Evolutionary conservation across 176 grass and related monocot genomes (phyloP).

Genomic region (Rhynchospora pubera): DNA sequence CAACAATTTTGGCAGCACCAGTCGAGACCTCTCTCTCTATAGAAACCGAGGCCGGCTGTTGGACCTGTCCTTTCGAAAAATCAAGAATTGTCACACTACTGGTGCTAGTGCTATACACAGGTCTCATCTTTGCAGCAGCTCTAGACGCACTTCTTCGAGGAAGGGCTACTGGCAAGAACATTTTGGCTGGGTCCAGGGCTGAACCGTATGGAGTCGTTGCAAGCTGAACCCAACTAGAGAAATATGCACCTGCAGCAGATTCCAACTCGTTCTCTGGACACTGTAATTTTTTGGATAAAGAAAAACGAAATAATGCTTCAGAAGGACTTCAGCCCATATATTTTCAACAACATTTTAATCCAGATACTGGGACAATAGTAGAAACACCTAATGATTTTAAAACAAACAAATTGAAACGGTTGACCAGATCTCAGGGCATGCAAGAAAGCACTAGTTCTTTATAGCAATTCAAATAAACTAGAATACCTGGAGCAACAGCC

Average conservation of each 20-base stretch:
- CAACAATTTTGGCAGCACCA: constrained; percentile 55
- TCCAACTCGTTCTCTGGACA: constrained; percentile 80
- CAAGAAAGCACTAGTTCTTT: not conserved
- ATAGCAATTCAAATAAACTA: constrained; percentile 20
- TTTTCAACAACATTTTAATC: not conserved
- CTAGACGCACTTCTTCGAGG: constrained; percentile 83
- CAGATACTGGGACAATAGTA: not conserved
- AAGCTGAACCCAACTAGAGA: constrained; percentile 72
- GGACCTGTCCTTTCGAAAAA: constrained; percentile 38
- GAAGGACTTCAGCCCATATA: not conserved
- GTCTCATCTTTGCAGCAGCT: constrained; percentile 93
- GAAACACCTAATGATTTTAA: not conserved
- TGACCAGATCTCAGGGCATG: not conserved
- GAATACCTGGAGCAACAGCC: constrained; percentile 86
- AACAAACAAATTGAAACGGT: not conserved
- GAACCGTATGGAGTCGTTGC: constrained; percentile 91
- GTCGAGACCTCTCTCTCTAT: constrained; percentile 24
- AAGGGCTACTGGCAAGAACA: constrained; percentile 94
- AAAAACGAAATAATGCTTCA: constrained; percentile 28
- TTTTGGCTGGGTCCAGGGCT: constrained; percentile 60
- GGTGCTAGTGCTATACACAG: constrained; percentile 31
- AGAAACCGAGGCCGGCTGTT: not conserved
- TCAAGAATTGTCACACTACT: constrained; percentile 44
- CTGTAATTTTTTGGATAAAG: constrained; percentile 36
- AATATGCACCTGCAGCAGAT: constrained; percentile 60